Percentiles rank a stretch among this genome's conserved stretches.
phyloP scores from a whole-genome alignment of 148 eudicot genomes.

The Tetragonia tetragonoides region DNA sequence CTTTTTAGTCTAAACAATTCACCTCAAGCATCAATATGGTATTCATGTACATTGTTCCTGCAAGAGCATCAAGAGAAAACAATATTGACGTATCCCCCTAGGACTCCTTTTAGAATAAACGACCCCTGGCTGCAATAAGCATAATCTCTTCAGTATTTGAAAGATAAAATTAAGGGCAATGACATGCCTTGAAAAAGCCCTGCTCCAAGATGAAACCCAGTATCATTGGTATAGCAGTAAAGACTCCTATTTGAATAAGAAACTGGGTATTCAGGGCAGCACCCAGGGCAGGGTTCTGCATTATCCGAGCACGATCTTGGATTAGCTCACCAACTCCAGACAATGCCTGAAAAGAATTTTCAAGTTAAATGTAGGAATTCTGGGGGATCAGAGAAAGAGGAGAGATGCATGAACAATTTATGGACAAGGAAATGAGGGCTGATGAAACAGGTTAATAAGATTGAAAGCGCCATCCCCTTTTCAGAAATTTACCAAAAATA shows the following conservation, averaged over 20 bases:
- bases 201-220: slow-evolving; percentile 87
- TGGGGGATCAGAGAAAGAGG: not conserved
- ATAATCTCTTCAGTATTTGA: not conserved
- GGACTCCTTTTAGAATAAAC: not conserved
- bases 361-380: slow-evolving; percentile 10
- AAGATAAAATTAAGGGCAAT: not conserved
- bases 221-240: slow-evolving; percentile 97
- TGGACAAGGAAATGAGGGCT: not conserved
- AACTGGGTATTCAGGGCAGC: slow-evolving; percentile 96
- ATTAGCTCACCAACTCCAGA: slow-evolving; percentile 87
- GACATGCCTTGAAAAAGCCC: slow-evolving; percentile 82
- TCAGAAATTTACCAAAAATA: not conserved
- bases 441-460: not conserved
- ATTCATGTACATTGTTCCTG: not conserved
- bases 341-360: slow-evolving; percentile 56
- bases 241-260: slow-evolving; percentile 91
- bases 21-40: no score
- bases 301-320: slow-evolving; percentile 53
- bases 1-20: no score
- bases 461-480: not conserved
- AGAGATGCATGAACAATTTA: not conserved
- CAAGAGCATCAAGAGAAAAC: not conserved
- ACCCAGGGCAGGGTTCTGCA: slow-evolving; percentile 64
- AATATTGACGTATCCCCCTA: not conserved
- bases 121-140: not conserved